phyloP scores from a whole-genome alignment of 2,329 filamentous ascomycete genomes.

The Botrytis cinerea region DNA sequence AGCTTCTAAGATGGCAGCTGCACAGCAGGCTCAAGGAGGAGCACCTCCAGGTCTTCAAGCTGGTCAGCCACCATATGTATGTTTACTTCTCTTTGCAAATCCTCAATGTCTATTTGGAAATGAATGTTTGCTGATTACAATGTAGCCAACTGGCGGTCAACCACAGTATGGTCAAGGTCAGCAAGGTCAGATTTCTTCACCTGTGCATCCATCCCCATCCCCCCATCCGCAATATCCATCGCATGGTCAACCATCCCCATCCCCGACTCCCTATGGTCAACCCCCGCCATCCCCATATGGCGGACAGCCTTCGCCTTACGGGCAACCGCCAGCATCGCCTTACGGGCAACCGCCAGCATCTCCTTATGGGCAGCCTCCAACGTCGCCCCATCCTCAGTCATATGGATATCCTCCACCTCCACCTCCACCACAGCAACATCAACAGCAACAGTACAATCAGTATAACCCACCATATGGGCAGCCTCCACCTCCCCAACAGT shows the following conservation, averaged over 20 bases:
- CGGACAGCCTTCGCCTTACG: neutral
- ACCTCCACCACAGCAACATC: neutral
- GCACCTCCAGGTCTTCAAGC: constrained; percentile 21
- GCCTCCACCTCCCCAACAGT: constrained; percentile 2
- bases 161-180: constrained; percentile 19
- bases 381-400: constrained; percentile 12
- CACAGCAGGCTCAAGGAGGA: constrained; percentile 20
- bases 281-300: constrained; percentile 7
- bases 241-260: neutral
- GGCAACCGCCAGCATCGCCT: neutral
- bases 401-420: constrained; percentile 4
- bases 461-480: constrained; percentile 14
- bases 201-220: constrained; percentile 16
- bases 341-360: neutral
- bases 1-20: constrained; percentile 25
- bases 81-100: neutral
- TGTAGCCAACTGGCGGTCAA: constrained; percentile 18
- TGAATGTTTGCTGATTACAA: constrained; percentile 15
- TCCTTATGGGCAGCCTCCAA: neutral
- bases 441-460: constrained; percentile 15
- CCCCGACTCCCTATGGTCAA: constrained; percentile 1
- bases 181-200: constrained; percentile 16
- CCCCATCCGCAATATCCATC: constrained; percentile 8
- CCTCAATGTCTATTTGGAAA: neutral
- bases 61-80: constrained; percentile 22